phyloP scores from a whole-genome alignment of 1,284 basidiomycete species.

The Pseudomicrostroma phylloplanum region DNA sequence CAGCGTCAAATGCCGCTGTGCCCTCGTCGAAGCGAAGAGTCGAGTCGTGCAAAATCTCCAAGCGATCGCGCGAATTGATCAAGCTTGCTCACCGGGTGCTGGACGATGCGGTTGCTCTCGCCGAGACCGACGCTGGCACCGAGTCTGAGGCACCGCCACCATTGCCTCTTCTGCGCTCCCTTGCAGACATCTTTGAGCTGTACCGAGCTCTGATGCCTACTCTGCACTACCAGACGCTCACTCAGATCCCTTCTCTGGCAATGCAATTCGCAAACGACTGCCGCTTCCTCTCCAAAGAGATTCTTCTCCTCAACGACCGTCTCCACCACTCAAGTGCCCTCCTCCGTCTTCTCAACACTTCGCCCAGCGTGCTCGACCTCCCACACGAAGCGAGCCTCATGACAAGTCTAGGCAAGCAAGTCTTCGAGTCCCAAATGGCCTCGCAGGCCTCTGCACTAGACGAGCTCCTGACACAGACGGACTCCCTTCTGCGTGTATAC shows the following conservation, averaged over 20 bases:
- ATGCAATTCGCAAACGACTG: slow-evolving; percentile 86
- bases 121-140: background rate
- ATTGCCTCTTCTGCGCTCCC: background rate
- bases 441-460: slow-evolving; percentile 2
- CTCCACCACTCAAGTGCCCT: slow-evolving; percentile 22
- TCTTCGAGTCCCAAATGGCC: slow-evolving; percentile 34
- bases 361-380: background rate
- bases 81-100: slow-evolving; percentile 19
- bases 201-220: slow-evolving; percentile 77
- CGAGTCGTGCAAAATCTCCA: slow-evolving; percentile 17
- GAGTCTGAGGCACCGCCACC: background rate
- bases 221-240: slow-evolving; percentile 58
- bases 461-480: slow-evolving; percentile 52
- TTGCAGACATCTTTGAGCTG: slow-evolving; percentile 64
- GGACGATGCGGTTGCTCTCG: slow-evolving; percentile 1
- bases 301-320: slow-evolving; percentile 15
- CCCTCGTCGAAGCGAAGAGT: slow-evolving; percentile 7
- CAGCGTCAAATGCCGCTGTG: background rate
- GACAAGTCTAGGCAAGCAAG: slow-evolving; percentile 25
- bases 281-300: slow-evolving; percentile 59
- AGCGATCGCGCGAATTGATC: slow-evolving; percentile 24
- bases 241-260: slow-evolving; percentile 58
- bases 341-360: background rate
- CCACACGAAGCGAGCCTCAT: slow-evolving; percentile 46
- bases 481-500: slow-evolving; percentile 1